phyloP scores from a whole-genome alignment of 805 yeast species.

The Ogataea zsoltii region DNA sequence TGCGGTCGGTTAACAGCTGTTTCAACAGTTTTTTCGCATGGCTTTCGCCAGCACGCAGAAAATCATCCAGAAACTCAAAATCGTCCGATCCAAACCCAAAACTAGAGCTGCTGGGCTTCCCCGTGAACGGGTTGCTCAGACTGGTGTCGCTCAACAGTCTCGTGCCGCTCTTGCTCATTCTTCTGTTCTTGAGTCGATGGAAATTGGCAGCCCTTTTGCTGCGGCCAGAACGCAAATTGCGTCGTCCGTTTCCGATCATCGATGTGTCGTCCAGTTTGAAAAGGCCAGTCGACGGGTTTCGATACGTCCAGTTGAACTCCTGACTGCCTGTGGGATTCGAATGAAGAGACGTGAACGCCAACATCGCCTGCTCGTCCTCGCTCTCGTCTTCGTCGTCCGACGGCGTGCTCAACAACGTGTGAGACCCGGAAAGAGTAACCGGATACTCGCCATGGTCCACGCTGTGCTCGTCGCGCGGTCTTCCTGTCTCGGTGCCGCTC shows the following conservation, averaged over 20 bases:
- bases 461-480: slow-evolving; percentile 9
- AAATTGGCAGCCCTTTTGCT: slow-evolving; percentile 24
- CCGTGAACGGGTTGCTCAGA: slow-evolving; percentile 8
- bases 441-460: slow-evolving; percentile 8
- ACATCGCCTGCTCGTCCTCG: slow-evolving; percentile 33
- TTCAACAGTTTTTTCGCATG: slow-evolving; percentile 53
- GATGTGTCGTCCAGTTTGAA: slow-evolving; percentile 20
- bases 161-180: slow-evolving; percentile 49
- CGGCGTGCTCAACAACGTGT: slow-evolving; percentile 12
- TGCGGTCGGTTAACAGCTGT: slow-evolving; percentile 66
- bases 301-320: slow-evolving; percentile 31
- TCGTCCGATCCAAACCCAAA: slow-evolving; percentile 28
- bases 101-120: slow-evolving; percentile 15
- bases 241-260: slow-evolving; percentile 11
- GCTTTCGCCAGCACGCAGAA: slow-evolving; percentile 36
- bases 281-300: slow-evolving; percentile 18
- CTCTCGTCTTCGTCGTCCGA: slow-evolving; percentile 22
- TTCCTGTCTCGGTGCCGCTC: not conserved
- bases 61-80: slow-evolving; percentile 35
- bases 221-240: slow-evolving; percentile 19
- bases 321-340: slow-evolving; percentile 41
- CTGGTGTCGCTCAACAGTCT: slow-evolving; percentile 19
- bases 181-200: slow-evolving; percentile 40
- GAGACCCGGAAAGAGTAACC: slow-evolving; percentile 11
- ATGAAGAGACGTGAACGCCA: slow-evolving; percentile 26